Evolutionary conservation across 202 grass and related monocot species (phyloP), one percentile per base, ranked within the genome.

Genomic region (Schoenoplectus triqueter): DNA sequence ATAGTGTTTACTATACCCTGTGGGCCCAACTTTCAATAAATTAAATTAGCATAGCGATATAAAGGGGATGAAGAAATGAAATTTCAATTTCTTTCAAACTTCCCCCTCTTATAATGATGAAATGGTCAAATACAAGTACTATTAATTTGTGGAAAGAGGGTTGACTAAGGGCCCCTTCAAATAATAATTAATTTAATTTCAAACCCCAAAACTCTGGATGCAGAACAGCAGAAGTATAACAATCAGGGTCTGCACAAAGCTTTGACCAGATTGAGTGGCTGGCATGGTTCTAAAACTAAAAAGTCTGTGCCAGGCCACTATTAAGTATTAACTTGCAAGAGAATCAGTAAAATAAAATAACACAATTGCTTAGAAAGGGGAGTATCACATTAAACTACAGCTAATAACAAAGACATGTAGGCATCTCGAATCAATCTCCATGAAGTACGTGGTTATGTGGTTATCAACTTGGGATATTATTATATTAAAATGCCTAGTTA

Each of bases 271-370:
- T 51, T 51, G 45, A 21, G 17, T 73, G 46, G 6, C 21, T 48
- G 2, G 45, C 17, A 10, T 10, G 6, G 4, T 71, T 73, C 7
- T 20, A 51, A 20, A 21, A 15, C 69, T 49, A 45, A 8, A 18
- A 72, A 18, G 2, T 72, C 49, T 49, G 2, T 49, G 14, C 5
- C n/a, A 45, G 69, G 44, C 45, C 45, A 72, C 10, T 72, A 72
- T 72, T 72, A 8, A 72, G 1, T 68, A 72, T 72, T 48, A 8
- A 72, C 48, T 48, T 18, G 44, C 69, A 72, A 72, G 14, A 51
- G 46, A 20, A 20, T 20, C 8, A 20, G 46, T 20, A 73, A 73
- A 10, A 50, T 73, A 70, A 46, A 45, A 17, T 4, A 70, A 45
- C 10, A 46, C 13, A 45, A 45, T 21, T 64, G 19, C 18, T 8